Percentiles rank a stretch among this genome's conserved stretches.
Conservation (phyloP, 2,329 filamentous ascomycete genomes). For the Microcyclospora pomicola region DNA sequence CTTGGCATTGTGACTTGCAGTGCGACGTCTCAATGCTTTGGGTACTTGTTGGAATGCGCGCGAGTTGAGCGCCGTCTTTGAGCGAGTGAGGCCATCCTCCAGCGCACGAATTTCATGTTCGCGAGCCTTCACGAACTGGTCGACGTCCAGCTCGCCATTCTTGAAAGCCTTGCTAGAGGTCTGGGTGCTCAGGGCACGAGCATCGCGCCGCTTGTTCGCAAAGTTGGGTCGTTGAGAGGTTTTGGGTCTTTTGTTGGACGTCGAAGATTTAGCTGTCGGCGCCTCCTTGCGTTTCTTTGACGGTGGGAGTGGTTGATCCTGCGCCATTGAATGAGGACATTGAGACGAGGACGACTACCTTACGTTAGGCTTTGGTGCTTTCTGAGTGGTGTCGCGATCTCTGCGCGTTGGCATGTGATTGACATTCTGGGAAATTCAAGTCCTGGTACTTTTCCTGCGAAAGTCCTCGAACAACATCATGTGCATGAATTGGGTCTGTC, state of each 20-base stretch:
- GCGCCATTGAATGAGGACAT: too few species aligned
- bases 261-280: constrained; percentile 5
- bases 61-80: constrained; percentile 49
- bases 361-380: too few species aligned
- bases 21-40: constrained; percentile 66
- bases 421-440: too few species aligned
- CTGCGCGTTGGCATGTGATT: too few species aligned
- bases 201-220: constrained; percentile 24
- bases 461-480: too few species aligned
- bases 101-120: constrained; percentile 82
- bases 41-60: constrained; percentile 88
- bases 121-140: constrained; percentile 69
- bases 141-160: constrained; percentile 69
- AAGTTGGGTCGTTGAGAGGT: constrained; percentile 12
- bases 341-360: too few species aligned
- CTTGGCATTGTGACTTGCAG: constrained; percentile 90
- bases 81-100: constrained; percentile 65
- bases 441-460: too few species aligned
- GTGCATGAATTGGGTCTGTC: too few species aligned
- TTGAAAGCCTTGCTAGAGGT: constrained; percentile 40
- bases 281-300: constrained; percentile 17
- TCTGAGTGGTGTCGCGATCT: too few species aligned
- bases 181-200: constrained; percentile 34
- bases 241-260: constrained; percentile 1
- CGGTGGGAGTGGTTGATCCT: background rate